Evolutionary conservation across 83 land plant species (phyloP).

Genomic region (Picea abies): DNA sequence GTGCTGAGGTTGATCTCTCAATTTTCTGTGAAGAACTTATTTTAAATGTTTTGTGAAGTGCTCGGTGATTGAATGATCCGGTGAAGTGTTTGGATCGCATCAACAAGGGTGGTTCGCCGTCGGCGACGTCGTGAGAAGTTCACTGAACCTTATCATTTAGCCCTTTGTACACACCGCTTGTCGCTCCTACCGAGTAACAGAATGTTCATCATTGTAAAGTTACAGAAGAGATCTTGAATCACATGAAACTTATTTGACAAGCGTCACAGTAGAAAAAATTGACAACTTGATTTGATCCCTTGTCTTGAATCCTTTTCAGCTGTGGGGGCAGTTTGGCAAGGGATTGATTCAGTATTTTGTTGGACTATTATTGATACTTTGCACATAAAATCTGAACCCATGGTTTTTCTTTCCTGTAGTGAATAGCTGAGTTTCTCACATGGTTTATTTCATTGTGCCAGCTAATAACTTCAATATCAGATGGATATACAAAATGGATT

Average conservation of each 20-base stretch:
- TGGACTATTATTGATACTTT: neutral
- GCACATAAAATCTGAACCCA: slow-evolving; percentile 2
- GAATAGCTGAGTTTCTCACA: neutral
- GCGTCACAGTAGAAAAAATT: neutral
- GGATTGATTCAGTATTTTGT: neutral
- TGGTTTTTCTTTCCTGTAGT: neutral
- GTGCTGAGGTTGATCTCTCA: neutral
- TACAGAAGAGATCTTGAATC: neutral
- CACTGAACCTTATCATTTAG: neutral
- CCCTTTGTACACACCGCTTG: too few relatives aligned
- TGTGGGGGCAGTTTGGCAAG: neutral
- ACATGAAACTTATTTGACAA: neutral
- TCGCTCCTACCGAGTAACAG: neutral
- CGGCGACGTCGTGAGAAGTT: too few relatives aligned
- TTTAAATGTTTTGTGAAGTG: too few relatives aligned
- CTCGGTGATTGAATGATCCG: too few relatives aligned
- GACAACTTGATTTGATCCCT: neutral
- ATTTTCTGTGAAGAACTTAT: too few relatives aligned
- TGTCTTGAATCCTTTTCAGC: neutral
- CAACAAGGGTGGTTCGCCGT: too few relatives aligned
- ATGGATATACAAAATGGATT: neutral
- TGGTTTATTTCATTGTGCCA: neutral
- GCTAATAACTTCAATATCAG: neutral
- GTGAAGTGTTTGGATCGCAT: too few relatives aligned
- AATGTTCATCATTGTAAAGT: neutral